A percentile compares a stretch with the other conserved stretches of the same genome.
Evolutionary conservation across 2,329 filamentous ascomycete genomes (phyloP).

Genomic region (Orbilia brochopaga): DNA sequence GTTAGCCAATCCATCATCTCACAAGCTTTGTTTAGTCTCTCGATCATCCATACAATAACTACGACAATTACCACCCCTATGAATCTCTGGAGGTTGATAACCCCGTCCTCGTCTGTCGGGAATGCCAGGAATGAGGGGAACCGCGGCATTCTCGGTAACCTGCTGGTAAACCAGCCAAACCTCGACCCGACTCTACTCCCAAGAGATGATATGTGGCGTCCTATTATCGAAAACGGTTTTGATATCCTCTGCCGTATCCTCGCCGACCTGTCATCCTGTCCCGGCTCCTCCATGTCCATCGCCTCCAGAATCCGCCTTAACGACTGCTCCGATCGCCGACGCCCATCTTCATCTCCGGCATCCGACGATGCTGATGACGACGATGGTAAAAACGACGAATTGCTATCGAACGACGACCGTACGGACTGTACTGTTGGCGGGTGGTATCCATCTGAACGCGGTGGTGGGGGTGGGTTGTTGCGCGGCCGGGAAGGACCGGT

Average conservation of each 20-base stretch:
- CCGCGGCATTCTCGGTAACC: constrained; percentile 50
- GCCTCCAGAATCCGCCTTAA: constrained; percentile 67
- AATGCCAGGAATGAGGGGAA: constrained; percentile 50
- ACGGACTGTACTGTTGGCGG: constrained; percentile 43
- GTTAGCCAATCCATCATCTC: constrained; percentile 56
- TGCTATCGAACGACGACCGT: constrained; percentile 55
- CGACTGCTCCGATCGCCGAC: constrained; percentile 61
- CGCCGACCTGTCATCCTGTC: constrained; percentile 51
- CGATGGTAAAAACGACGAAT: constrained; percentile 65
- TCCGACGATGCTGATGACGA: constrained; percentile 56
- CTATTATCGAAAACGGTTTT: constrained; percentile 44
- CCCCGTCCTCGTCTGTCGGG: constrained; percentile 39
- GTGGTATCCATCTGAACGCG: constrained; percentile 58
- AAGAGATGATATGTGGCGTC: constrained; percentile 56
- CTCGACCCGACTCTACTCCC: constrained; percentile 48
- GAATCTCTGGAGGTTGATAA: constrained; percentile 48
- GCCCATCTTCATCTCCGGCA: constrained; percentile 56
- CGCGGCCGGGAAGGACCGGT: constrained; percentile 26
- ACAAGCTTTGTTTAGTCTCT: not conserved
- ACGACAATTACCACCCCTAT: constrained; percentile 55
- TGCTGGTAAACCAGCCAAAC: constrained; percentile 54
- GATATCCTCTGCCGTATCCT: constrained; percentile 46
- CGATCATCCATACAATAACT: constrained; percentile 26
- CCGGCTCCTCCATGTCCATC: constrained; percentile 66
- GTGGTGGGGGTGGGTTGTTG: constrained; percentile 60